A percentile compares a stretch with the other conserved stretches of the same genome.
phyloP scores from a whole-genome alignment of 305 asterid genomes.

The Plantago lanceolata region DNA sequence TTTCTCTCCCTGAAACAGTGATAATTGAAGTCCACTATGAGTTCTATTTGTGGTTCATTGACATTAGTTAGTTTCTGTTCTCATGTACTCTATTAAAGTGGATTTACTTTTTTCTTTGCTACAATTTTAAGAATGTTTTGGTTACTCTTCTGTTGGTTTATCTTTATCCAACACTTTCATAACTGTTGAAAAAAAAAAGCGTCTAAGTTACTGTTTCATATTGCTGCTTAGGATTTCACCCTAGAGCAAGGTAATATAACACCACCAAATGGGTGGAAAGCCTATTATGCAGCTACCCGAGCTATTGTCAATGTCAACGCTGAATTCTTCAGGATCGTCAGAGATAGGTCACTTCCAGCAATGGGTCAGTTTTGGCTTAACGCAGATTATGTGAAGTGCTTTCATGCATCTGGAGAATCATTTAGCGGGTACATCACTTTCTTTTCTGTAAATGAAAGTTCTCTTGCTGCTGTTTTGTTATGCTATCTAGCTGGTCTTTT shows the following conservation, averaged over 20 bases:
- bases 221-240: conserved; percentile 71
- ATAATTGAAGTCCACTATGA: no score
- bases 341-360: conserved; percentile 64
- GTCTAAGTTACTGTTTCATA: conserved; percentile 13
- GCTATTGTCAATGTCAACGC: conserved; percentile 64
- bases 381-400: conserved; percentile 91
- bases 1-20: no score
- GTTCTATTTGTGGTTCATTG: no score
- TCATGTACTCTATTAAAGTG: neutral
- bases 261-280: conserved; percentile 95
- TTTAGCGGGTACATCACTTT: conserved; percentile 70
- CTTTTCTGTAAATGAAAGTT: conserved; percentile 7
- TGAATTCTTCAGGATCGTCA: conserved; percentile 64
- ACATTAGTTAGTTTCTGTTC: neutral
- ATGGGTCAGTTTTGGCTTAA: conserved; percentile 94
- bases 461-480: neutral
- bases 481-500: neutral
- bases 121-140: neutral
- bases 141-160: no score
- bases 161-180: no score
- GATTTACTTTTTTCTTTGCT: neutral
- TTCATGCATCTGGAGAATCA: conserved; percentile 78
- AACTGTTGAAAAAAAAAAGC: neutral
- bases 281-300: conserved; percentile 91
- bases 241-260: conserved; percentile 70